Evolutionary conservation across 1,284 basidiomycete genomes (phyloP).

Genomic region (Trametes hirsuta): DNA sequence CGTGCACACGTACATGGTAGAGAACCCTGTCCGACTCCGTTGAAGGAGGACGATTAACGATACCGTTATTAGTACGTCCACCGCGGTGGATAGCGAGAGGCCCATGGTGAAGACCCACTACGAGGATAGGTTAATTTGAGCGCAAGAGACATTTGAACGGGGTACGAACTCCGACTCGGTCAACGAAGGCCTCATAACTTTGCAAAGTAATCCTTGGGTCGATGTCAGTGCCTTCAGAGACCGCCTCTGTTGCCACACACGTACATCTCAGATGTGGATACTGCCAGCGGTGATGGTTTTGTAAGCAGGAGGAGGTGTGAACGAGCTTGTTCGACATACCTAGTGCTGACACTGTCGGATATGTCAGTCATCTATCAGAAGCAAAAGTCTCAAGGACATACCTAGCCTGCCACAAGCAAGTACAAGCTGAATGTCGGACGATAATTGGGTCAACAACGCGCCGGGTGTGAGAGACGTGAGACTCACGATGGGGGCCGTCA

Average conservation of each 20-base stretch:
- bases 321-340: slow-evolving; percentile 8
- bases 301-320: not conserved
- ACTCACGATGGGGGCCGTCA: slow-evolving; percentile 44
- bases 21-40: slow-evolving; percentile 46
- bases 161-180: slow-evolving; percentile 25
- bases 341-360: slow-evolving; percentile 14
- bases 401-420: slow-evolving; percentile 22
- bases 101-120: slow-evolving; percentile 64
- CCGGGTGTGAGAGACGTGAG: not conserved
- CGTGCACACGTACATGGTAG: slow-evolving; percentile 37
- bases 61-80: slow-evolving; percentile 54
- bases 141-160: not conserved
- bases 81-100: slow-evolving; percentile 50
- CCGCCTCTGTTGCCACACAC: not conserved
- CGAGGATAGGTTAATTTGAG: not conserved
- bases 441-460: not conserved
- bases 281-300: slow-evolving; percentile 21
- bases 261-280: slow-evolving; percentile 41
- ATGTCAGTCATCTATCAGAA: not conserved
- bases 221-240: not conserved
- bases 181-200: slow-evolving; percentile 34
- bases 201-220: slow-evolving; percentile 37
- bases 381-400: not conserved
- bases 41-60: slow-evolving; percentile 50
- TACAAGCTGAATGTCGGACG: slow-evolving; percentile 7